Conservation (phyloP, 495 filamentous ascomycete species). For the Eremomyces bilateralis region DNA sequence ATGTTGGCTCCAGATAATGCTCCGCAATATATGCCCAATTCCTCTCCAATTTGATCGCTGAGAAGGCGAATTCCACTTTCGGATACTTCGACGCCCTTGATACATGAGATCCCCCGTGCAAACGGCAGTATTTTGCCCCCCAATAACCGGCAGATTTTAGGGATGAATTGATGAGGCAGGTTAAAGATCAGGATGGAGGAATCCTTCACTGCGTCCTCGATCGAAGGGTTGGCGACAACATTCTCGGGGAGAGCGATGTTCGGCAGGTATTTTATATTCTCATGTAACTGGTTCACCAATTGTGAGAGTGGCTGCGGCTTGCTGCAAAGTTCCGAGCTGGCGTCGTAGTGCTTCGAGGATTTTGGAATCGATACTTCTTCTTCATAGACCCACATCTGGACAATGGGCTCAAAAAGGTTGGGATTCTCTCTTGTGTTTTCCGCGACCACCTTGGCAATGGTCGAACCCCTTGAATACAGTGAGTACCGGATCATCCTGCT, state of each 20-base stretch:
- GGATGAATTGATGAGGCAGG: conserved; percentile 94
- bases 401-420: conserved; percentile 62
- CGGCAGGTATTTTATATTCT: conserved; percentile 95
- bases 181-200: conserved; percentile 88
- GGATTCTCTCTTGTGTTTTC: conserved; percentile 66
- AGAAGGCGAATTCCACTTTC: conserved; percentile 66
- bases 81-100: conserved; percentile 89
- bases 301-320: conserved; percentile 65
- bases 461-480: conserved; percentile 45
- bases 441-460: conserved; percentile 90
- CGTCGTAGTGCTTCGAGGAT: conserved; percentile 23
- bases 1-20: conserved; percentile 95
- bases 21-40: conserved; percentile 88
- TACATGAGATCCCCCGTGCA: conserved; percentile 87
- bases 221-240: conserved; percentile 71
- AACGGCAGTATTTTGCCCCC: conserved; percentile 77
- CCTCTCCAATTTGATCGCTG: conserved; percentile 81
- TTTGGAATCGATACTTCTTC: conserved; percentile 60
- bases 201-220: conserved; percentile 59
- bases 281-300: conserved; percentile 79
- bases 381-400: conserved; percentile 96
- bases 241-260: conserved; percentile 65
- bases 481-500: neutral
- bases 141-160: conserved; percentile 62
- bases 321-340: conserved; percentile 29